Base-by-base conservation (phyloP, 345 rosid species). In the Eucalyptus tenuipes region DNA sequence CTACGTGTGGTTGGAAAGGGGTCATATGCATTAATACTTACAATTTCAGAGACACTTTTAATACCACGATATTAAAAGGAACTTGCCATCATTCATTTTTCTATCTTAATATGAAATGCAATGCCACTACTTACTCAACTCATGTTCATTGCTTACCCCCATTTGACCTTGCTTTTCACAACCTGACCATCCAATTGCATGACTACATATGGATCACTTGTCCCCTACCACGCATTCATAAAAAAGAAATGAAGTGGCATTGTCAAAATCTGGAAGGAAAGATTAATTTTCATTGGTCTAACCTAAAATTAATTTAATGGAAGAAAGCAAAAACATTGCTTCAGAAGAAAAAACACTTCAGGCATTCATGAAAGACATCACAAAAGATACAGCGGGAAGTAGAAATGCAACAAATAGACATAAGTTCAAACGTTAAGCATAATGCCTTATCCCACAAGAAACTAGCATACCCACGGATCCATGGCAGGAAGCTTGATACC, bases 141-240 rank as follows among this genome's bases (percentile, higher is more conserved):
- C 88, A 55, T n/a, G 75, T 44, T 48, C 86, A 85, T 13, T 75
- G 49, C 93, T 45, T 91, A 95, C 98, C 98, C 97, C 96, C 96
- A 94, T 89, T 94, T 95, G 53, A 92, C 88, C 90, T 94, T 95
- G 95, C 99, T 98, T 93, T 94, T 96, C 90, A 92, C 95, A 92
- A 95, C 92, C 93, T 96, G 98, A 90, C 97, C 96, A 93, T 96
- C 98, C 93, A 98, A 89, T 88, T 96, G 93, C 96, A 98, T 94
- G 88, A 96, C 93, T 48, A 97, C 96, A 87, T 96, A 96, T 4
- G 99, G 98, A 93, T 98, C 95, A 87, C 97, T 95, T 45, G 97
- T 96, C 91, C 99, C 99, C 98, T 97, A 92, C 81, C 90, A 57
- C 33, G 57, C 89, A 55, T 85, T 84, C 88, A 88, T 48, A 50